These are phyloP conservation scores for Exophiala sideris DNA, from an alignment of 2,329 filamentous ascomycete genomes.

Conservation along the genomic window DNA sequence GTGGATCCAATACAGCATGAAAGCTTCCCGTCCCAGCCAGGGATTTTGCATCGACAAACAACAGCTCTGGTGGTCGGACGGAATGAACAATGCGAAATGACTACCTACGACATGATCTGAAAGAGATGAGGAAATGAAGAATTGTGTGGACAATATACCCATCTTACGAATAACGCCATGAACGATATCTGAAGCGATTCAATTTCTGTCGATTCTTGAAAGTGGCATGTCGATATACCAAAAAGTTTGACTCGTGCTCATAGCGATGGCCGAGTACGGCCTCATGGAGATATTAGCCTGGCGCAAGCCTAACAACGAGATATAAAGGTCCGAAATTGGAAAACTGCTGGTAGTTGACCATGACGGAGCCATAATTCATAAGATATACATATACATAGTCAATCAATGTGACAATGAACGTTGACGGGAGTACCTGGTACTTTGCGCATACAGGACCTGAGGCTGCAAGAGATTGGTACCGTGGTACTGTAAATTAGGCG, in stretches of 20 bases:
- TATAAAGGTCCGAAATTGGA: background rate
- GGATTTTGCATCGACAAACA: background rate
- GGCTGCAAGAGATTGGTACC: no score
- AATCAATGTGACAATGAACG: no score
- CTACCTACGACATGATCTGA: background rate
- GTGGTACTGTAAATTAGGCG: background rate
- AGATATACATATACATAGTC: background rate
- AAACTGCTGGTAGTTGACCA: background rate
- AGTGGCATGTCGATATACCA: background rate
- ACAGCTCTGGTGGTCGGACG: conserved; percentile 11
- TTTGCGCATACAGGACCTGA: no score
- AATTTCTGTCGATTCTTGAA: background rate
- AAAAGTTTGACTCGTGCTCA: background rate
- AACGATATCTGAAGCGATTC: background rate
- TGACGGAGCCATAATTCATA: background rate
- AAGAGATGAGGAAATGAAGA: background rate
- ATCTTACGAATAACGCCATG: background rate
- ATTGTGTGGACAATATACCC: background rate
- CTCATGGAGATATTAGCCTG: background rate
- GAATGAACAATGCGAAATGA: background rate
- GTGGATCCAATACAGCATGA: conserved; percentile 16
- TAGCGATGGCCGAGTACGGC: background rate
- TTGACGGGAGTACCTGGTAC: no score
- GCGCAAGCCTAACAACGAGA: background rate
- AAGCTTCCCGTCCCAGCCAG: background rate